phyloP scores from a whole-genome alignment of 176 grass and related monocot genomes.

The Oryza rufipogon region DNA sequence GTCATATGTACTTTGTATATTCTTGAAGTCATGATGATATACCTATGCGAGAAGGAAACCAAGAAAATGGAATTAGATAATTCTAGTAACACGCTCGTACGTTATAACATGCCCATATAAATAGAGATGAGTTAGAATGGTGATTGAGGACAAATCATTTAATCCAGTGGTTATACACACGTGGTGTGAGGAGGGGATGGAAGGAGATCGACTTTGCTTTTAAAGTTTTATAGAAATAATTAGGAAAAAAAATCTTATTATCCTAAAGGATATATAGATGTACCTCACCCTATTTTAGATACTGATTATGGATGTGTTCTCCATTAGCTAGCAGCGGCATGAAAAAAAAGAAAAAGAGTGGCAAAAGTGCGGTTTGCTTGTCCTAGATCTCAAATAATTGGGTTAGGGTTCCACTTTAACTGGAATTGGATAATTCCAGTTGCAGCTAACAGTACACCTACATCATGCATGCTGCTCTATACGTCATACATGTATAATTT shows the following conservation, averaged over 20 bases:
- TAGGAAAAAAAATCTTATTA: background rate
- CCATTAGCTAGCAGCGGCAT: background rate
- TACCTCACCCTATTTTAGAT: background rate
- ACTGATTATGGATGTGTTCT: background rate
- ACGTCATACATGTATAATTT: background rate
- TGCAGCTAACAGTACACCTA: slow-evolving; percentile 7
- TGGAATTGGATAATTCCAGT: background rate
- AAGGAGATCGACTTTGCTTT: too few relatives aligned
- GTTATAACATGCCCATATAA: too few relatives aligned
- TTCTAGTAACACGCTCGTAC: too few relatives aligned
- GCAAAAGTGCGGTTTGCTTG: slow-evolving; percentile 13
- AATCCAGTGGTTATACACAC: too few relatives aligned
- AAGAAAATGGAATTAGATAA: too few relatives aligned
- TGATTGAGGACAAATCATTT: too few relatives aligned
- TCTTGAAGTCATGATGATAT: background rate
- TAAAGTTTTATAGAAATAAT: too few relatives aligned
- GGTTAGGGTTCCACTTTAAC: background rate
- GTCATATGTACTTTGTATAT: background rate
- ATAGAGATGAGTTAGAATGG: too few relatives aligned
- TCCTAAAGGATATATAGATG: background rate
- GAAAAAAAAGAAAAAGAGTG: background rate
- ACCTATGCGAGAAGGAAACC: too few relatives aligned
- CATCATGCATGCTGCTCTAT: background rate
- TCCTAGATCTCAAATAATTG: background rate
- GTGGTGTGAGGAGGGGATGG: too few relatives aligned